These are phyloP conservation scores for Musa troglodytarum DNA, from an alignment of 176 grass and related monocot genomes.

Conservation along the genomic window DNA sequence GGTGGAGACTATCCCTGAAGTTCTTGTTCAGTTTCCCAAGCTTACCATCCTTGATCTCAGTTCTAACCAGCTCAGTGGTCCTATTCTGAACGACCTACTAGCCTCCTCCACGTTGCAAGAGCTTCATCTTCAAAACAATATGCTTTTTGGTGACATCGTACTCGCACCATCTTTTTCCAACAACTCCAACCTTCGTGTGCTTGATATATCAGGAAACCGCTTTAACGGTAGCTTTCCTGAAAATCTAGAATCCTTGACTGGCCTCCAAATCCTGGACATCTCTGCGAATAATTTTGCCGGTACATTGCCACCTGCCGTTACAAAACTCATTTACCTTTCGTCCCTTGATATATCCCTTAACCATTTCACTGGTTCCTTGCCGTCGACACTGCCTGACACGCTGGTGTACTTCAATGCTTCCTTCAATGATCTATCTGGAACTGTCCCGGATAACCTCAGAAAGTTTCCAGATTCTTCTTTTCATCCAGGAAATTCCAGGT, in stretches of 20 bases:
- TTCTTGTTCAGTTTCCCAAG: conserved; percentile 76
- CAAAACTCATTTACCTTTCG: conserved; percentile 46
- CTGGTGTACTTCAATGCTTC: conserved; percentile 69
- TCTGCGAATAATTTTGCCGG: conserved; percentile 58
- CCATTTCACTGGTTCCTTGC: conserved; percentile 59
- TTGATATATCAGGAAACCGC: conserved; percentile 85
- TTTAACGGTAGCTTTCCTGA: conserved; percentile 46
- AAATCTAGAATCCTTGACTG: conserved; percentile 41
- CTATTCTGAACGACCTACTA: conserved; percentile 55
- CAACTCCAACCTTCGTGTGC: conserved; percentile 48
- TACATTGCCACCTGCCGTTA: conserved; percentile 49
- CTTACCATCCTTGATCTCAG: conserved; percentile 62
- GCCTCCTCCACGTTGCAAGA: conserved; percentile 36
- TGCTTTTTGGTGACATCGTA: conserved; percentile 22
- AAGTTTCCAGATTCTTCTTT: conserved; percentile 92
- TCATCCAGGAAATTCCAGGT: conserved; percentile 74
- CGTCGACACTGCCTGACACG: conserved; percentile 53
- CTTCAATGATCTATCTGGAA: conserved; percentile 67
- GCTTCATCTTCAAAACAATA: conserved; percentile 26
- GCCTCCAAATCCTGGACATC: conserved; percentile 45
- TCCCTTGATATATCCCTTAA: conserved; percentile 73
- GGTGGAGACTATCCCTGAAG: conserved; percentile 45
- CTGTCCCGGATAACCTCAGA: conserved; percentile 56
- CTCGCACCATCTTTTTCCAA: conserved; percentile 18
- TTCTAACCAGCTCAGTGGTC: conserved; percentile 57